phyloP scores from a whole-genome alignment of 2,329 filamentous ascomycete species.

The Blastomyces gilchristii region DNA sequence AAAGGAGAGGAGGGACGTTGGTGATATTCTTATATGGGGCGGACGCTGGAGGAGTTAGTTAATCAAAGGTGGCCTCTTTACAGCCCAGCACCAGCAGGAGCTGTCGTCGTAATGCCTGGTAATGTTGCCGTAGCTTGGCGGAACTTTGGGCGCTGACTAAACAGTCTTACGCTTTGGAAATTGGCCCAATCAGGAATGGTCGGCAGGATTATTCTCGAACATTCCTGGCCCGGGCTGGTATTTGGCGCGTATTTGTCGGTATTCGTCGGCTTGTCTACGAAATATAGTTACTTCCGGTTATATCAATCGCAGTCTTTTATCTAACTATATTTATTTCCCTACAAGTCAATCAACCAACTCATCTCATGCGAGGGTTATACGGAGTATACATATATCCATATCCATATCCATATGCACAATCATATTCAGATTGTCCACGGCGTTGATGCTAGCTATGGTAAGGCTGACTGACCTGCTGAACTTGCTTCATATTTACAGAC shows the following conservation, averaged over 20 bases:
- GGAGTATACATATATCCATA: too few relatives aligned
- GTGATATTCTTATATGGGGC: constrained; percentile 14
- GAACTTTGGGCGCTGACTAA: not conserved
- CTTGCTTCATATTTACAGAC: too few relatives aligned
- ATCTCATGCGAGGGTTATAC: too few relatives aligned
- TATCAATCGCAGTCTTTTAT: too few relatives aligned
- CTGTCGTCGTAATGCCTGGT: not conserved
- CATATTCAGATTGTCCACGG: too few relatives aligned
- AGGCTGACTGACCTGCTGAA: too few relatives aligned
- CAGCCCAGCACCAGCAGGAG: not conserved
- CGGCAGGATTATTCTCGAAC: not conserved
- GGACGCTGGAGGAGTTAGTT: constrained; percentile 15
- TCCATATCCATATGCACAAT: too few relatives aligned
- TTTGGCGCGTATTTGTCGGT: not conserved
- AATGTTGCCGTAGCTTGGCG: not conserved
- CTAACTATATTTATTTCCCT: too few relatives aligned
- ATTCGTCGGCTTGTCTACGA: not conserved
- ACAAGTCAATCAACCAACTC: too few relatives aligned
- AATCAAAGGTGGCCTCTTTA: constrained; percentile 38
- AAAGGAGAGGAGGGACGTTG: constrained; percentile 9
- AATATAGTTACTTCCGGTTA: too few relatives aligned
- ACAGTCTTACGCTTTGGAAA: too few relatives aligned
- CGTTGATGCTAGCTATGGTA: not conserved
- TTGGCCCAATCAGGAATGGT: too few relatives aligned
- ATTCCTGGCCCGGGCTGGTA: not conserved